Evolutionary conservation across 2,329 filamentous ascomycete species (phyloP).

Genomic region (Penicillium capsulatum): DNA sequence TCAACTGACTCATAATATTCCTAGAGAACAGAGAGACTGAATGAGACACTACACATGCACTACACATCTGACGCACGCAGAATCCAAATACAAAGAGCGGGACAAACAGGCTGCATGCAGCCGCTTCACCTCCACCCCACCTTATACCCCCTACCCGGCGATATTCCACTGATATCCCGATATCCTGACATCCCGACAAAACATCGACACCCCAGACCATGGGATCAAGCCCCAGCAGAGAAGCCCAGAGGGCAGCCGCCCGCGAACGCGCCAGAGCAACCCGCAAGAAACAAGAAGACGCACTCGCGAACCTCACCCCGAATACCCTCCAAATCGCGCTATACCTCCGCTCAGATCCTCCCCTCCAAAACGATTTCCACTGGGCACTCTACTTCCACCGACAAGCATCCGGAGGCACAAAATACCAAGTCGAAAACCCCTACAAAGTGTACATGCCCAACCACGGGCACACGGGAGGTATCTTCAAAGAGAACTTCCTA

Average conservation of each 20-base stretch:
- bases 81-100: no score
- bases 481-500: conserved; percentile 20
- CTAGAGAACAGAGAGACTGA: no score
- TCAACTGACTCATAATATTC: no score
- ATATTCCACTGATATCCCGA: no score
- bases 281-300: conserved; percentile 6
- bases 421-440: conserved; percentile 9
- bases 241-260: background rate
- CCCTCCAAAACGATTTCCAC: conserved; percentile 10
- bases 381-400: conserved; percentile 12
- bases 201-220: background rate
- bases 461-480: conserved; percentile 13
- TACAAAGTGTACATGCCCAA: conserved; percentile 8
- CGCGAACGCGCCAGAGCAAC: background rate
- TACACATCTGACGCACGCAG: no score
- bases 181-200: no score
- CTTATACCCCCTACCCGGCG: no score
- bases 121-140: no score
- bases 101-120: no score
- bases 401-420: conserved; percentile 1
- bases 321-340: conserved; percentile 5
- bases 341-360: conserved; percentile 4
- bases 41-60: no score
- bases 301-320: background rate
- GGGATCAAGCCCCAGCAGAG: background rate